phyloP scores from a whole-genome alignment of 768 basidiomycete genomes.

The Russula earlei region DNA sequence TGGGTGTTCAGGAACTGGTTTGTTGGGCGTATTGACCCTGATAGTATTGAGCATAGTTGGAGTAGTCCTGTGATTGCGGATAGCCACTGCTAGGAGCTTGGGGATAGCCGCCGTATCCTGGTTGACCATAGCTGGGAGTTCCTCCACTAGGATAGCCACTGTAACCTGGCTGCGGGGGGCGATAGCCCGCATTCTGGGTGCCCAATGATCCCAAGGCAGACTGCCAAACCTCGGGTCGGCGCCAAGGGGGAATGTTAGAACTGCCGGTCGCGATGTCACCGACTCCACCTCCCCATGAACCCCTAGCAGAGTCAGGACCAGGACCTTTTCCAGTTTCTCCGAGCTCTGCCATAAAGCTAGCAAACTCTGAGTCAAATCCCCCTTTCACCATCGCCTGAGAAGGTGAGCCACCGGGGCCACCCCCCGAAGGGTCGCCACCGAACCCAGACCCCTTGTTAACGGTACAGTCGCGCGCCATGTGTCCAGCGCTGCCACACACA shows the following conservation, averaged over 20 bases:
- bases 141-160: conserved; percentile 25
- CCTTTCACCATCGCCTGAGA: conserved; percentile 49
- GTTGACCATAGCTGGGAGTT: conserved; percentile 15
- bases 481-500: conserved; percentile 94
- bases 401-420: conserved; percentile 45
- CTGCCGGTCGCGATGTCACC: conserved; percentile 50
- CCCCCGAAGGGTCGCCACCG: conserved; percentile 25
- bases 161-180: conserved; percentile 64
- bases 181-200: conserved; percentile 39
- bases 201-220: conserved; percentile 34
- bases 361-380: conserved; percentile 96
- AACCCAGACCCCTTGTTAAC: conserved; percentile 59
- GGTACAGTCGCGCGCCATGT: conserved; percentile 98
- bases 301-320: conserved; percentile 43
- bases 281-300: conserved; percentile 51
- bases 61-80: conserved; percentile 57
- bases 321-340: conserved; percentile 68
- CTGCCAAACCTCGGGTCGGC: conserved; percentile 83
- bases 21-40: conserved; percentile 82
- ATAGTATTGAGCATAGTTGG: conserved; percentile 81
- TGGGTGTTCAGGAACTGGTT: conserved; percentile 40
- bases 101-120: conserved; percentile 18
- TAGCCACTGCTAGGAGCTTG: conserved; percentile 8
- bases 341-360: conserved; percentile 93
- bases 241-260: conserved; percentile 83